These are phyloP conservation scores for Helenozyma baotianmanensis DNA, from an alignment of 805 yeast species.

Conservation along the genomic window DNA sequence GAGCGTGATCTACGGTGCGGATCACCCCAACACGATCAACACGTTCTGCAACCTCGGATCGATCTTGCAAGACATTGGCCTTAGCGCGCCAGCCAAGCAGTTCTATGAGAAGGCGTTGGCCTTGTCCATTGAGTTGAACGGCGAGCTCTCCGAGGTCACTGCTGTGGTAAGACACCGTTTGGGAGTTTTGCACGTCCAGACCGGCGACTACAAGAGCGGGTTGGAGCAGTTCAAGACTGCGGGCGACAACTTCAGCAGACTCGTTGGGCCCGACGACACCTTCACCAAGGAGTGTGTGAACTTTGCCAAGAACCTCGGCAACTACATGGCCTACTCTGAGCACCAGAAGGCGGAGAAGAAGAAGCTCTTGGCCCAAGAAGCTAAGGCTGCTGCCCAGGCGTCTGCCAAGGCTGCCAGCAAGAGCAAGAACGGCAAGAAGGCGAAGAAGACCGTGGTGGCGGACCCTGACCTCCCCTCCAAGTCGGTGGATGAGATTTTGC, in stretches of 20 bases:
- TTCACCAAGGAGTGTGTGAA: slow-evolving; percentile 63
- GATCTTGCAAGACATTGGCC: slow-evolving; percentile 50
- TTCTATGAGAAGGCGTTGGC: slow-evolving; percentile 53
- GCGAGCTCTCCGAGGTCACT: slow-evolving; percentile 54
- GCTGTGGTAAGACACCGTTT: slow-evolving; percentile 65
- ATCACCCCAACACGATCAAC: slow-evolving; percentile 68
- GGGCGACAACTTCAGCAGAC: slow-evolving; percentile 48
- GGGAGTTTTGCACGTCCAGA: slow-evolving; percentile 47
- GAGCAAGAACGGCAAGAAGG: slow-evolving; percentile 16
- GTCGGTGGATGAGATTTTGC: slow-evolving; percentile 68
- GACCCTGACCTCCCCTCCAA: slow-evolving; percentile 57
- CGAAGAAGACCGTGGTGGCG: slow-evolving; percentile 18
- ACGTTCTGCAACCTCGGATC: slow-evolving; percentile 59
- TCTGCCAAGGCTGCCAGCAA: slow-evolving; percentile 15
- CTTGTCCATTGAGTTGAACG: slow-evolving; percentile 48
- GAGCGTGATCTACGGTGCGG: slow-evolving; percentile 51
- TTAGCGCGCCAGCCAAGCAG: slow-evolving; percentile 43
- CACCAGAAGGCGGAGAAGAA: slow-evolving; percentile 31
- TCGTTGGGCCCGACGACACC: slow-evolving; percentile 64
- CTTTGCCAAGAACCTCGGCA: slow-evolving; percentile 56
- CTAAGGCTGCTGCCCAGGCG: slow-evolving; percentile 18
- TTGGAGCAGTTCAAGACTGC: slow-evolving; percentile 53
- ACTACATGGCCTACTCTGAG: slow-evolving; percentile 44
- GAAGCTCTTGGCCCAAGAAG: slow-evolving; percentile 16
- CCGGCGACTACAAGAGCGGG: slow-evolving; percentile 52